phyloP scores from a whole-genome alignment of 305 asterid species.

The Fraxinus platypoda region DNA sequence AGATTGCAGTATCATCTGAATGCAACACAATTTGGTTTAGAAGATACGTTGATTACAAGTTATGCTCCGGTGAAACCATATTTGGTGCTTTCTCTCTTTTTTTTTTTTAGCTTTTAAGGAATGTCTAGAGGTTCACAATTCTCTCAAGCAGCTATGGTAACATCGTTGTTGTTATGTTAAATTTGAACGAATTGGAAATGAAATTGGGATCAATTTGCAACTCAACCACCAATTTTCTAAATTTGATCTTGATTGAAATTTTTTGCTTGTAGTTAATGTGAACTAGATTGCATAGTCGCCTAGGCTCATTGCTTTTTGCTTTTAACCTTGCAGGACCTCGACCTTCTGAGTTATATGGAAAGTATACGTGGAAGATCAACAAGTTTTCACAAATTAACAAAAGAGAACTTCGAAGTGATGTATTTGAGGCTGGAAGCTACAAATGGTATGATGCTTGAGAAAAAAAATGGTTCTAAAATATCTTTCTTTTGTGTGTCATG shows the following conservation, averaged over 20 bases:
- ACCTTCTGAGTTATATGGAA: slow-evolving; percentile 83
- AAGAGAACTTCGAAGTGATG: slow-evolving; percentile 88
- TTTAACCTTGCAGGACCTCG: slow-evolving; percentile 59
- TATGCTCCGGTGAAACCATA: neutral
- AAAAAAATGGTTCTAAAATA: neutral
- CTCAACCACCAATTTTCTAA: neutral
- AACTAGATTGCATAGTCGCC: neutral
- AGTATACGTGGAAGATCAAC: slow-evolving; percentile 87
- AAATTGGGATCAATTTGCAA: neutral
- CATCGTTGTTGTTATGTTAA: neutral
- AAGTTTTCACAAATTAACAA: slow-evolving; percentile 82
- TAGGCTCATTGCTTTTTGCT: neutral
- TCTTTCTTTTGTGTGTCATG: neutral
- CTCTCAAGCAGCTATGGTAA: neutral
- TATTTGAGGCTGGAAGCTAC: slow-evolving; percentile 93
- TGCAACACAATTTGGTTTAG: neutral
- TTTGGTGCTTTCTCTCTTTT: neutral
- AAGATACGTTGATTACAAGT: neutral
- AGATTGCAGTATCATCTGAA: neutral
- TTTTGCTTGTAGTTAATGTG: neutral
- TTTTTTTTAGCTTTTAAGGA: neutral
- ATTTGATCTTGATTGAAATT: neutral
- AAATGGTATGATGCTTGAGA: slow-evolving; percentile 61
- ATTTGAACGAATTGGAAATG: neutral
- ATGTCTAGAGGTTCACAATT: neutral